Evolutionary conservation across 108 stramenopile species (phyloP), one percentile per base, ranked within the genome.

Genomic region (Epipyxis sp.): DNA sequence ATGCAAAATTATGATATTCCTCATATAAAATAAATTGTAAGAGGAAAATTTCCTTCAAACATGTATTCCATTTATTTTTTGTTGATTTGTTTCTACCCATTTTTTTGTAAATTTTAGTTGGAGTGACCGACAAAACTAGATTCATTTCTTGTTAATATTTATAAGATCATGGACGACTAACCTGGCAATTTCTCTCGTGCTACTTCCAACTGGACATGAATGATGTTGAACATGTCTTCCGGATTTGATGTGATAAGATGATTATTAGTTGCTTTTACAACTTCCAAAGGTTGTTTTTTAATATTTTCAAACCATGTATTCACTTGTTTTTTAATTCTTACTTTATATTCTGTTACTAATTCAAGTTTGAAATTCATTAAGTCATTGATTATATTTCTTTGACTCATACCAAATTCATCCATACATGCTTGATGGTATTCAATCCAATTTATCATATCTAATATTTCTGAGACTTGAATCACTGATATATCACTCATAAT

Each of bases 171-270:
- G n/a, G n/a, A n/a, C n/a, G n/a, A n/a, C n/a, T n/a, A n/a, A n/a
- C n/a, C 41, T 3, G 71, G 44, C 29, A 74, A 57, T 25, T 74
- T 74, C 71, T 74, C 71, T 6, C 34, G 71, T 10, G 71, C 71
- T 10, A 74, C 71, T 13, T 37, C 71, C 44, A 74, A 13, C 42
- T 74, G 71, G 10, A 32, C 50, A 25, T 74, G 71, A 3, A 74
- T 6, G 3, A 74, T 25, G 71, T 74, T 74, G 71, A 74, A 74
- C 71, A 74, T 74, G 50, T 74, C 71, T 42, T 74, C 71, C 41
- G 71, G 71, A 37, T 10, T 6, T 10, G 13, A 13, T 42, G 71
- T 74, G 25, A 74, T 39, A 37, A 74, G 71, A 16, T 37, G 40
- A 10, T 25, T 42, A 32, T 74, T 42, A 6, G 32, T 74, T 13